A percentile compares a stretch with the other conserved stretches of the same genome.
Conservation (phyloP, 441 rosid species). For the Euphorbia celastroides region DNA sequence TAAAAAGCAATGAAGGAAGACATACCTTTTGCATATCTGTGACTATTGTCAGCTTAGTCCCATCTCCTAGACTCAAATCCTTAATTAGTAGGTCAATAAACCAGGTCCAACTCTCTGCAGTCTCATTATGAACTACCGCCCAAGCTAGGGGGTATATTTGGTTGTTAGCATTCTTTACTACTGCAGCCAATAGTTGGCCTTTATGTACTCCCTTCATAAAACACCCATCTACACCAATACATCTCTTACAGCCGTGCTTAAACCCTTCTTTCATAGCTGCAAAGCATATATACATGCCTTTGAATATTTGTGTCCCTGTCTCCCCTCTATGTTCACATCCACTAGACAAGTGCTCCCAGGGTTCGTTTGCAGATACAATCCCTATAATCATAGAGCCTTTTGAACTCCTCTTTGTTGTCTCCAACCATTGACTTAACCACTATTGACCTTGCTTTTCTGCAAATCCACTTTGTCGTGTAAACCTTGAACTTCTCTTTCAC, state of each 20-base stretch:
- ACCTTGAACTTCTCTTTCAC: not conserved
- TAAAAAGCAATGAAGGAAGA: no score
- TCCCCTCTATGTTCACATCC: not conserved
- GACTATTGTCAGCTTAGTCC: not conserved
- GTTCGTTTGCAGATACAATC: not conserved
- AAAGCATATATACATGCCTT: not conserved
- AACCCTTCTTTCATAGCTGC: not conserved
- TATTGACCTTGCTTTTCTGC: not conserved
- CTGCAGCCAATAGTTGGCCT: not conserved
- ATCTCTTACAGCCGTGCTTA: not conserved
- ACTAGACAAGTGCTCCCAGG: not conserved
- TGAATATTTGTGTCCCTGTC: not conserved
- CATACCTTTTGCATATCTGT: not conserved
- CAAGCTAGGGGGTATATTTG: not conserved
- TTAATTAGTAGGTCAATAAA: not conserved
- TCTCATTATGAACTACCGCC: not conserved
- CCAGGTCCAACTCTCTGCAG: not conserved
- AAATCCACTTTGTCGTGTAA: not conserved
- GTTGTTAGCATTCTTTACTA: not conserved
- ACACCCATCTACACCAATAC: not conserved
- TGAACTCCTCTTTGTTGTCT: not conserved
- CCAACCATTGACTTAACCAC: not conserved
- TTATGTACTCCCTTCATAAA: not conserved
- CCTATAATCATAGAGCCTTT: not conserved
- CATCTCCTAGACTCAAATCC: not conserved